phyloP scores from a whole-genome alignment of 2,329 filamentous ascomycete species.

The Monilinia fructicola region DNA sequence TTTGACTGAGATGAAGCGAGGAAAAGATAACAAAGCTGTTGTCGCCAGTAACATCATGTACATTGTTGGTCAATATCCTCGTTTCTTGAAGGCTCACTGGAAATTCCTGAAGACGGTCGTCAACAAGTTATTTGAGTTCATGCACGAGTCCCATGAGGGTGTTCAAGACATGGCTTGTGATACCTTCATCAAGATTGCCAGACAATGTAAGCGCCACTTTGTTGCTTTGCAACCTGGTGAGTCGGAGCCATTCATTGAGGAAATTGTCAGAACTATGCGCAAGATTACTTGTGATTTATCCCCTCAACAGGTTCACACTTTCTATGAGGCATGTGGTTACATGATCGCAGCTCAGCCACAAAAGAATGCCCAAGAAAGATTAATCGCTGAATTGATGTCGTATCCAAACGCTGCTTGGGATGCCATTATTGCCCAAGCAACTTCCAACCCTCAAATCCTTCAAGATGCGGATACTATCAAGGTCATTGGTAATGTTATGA shows the following conservation, averaged over 20 bases:
- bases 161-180: constrained; percentile 99
- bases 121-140: constrained; percentile 99
- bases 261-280: constrained; percentile 92
- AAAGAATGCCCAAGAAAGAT: constrained; percentile 86
- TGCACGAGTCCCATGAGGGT: constrained; percentile 99
- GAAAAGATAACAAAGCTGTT: constrained; percentile 99
- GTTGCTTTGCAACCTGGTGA: constrained; percentile 94
- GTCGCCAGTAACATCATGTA: constrained; percentile 99
- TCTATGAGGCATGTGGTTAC: constrained; percentile 98
- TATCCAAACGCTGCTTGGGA: constrained; percentile 95
- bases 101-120: constrained; percentile 99
- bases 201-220: constrained; percentile 96
- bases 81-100: constrained; percentile 98
- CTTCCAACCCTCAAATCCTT: constrained; percentile 78
- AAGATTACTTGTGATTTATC: constrained; percentile 95
- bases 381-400: constrained; percentile 89
- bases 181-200: constrained; percentile 99
- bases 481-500: constrained; percentile 99
- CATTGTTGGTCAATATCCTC: constrained; percentile 97
- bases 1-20: constrained; percentile 97
- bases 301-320: constrained; percentile 96
- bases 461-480: constrained; percentile 96
- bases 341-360: constrained; percentile 99
- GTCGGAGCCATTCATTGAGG: constrained; percentile 94
- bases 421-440: constrained; percentile 85